Percentiles rank a stretch among this genome's conserved stretches.
Conservation (phyloP, 106 monocot species). For the Phalaenopsis equestris region DNA sequence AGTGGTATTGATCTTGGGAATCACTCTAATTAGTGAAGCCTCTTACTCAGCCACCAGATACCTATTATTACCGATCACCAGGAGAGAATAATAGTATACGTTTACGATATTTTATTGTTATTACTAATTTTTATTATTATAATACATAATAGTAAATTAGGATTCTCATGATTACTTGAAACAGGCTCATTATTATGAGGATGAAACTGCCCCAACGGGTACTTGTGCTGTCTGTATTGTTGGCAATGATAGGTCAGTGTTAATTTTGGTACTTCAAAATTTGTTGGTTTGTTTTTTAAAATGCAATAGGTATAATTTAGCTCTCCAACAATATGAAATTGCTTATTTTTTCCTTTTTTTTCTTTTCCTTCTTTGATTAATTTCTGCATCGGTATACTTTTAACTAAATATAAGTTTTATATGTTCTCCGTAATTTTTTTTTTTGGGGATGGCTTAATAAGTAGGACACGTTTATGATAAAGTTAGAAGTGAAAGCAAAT, state of each 20-base stretch:
- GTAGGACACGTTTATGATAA: background rate
- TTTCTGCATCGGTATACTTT: background rate
- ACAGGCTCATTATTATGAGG: conserved; percentile 84
- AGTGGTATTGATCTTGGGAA: too few species aligned
- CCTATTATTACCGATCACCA: too few species aligned
- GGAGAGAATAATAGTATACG: too few species aligned
- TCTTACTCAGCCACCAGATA: too few species aligned
- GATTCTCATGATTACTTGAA: background rate
- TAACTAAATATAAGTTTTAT: background rate
- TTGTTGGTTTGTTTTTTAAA: background rate
- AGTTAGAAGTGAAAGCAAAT: background rate
- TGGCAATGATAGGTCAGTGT: conserved; percentile 76
- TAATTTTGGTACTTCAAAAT: background rate
- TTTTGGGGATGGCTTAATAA: background rate
- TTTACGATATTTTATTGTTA: too few species aligned
- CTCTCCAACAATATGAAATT: background rate
- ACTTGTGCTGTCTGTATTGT: conserved; percentile 96
- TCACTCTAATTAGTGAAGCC: too few species aligned
- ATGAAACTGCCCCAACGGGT: conserved; percentile 69
- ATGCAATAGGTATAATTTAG: background rate
- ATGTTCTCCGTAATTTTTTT: background rate
- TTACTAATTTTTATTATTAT: too few species aligned
- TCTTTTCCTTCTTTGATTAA: background rate
- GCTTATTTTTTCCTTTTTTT: background rate
- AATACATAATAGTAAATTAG: background rate